Evolutionary conservation across 495 filamentous ascomycete genomes (phyloP), one percentile per base, ranked within the genome.

Genomic region (Amphirosellinia nigrospora): DNA sequence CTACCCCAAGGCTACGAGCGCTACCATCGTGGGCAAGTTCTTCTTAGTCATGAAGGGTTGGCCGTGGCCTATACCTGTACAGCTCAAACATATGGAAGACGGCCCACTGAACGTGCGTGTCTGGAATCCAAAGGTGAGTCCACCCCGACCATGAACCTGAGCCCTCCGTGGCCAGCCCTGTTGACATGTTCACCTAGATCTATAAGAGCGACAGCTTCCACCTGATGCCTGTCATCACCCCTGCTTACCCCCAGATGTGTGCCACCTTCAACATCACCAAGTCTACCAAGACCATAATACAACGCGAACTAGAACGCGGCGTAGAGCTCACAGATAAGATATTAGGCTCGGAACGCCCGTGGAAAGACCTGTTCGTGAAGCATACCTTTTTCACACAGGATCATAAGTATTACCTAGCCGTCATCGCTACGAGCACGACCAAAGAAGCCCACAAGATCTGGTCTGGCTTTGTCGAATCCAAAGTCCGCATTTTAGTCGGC

Each of bases 161-260:
- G 3, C 41, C 19, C 36, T 58, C 28, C 16, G 7, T 48, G 26
- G 2, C 15, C 23, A 10, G 28, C 68, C 28, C 9, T 70, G 30
- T 46, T 70, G 60, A 70, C 61, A 30, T 10, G 10, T 68, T 73
- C 55, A 68, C 50, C 16, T 70, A 96, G 92, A 84, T 96, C 45
- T 96, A 97, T 75, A 87, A 88, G 69, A 86, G 87, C 58, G 96
- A 98, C 76, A 85, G 87, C 45, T 90, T 86, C 70, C 95, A 98
- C 79, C 80, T 96, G 19, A 99, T 99, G 96, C 96, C 96, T 58
- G 93, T 99, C 74, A 97, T 99, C 75, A 99, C 93, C 6, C 96
- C 96, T 2, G 93, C 96, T 3, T 98, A 97, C 80, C 96, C 94
- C 16, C 94, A 92, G 55, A 97, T 97, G 93, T 98, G 95, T 75